Conservation (phyloP, 1,284 basidiomycete species). For the Neonothopanus nambi region DNA sequence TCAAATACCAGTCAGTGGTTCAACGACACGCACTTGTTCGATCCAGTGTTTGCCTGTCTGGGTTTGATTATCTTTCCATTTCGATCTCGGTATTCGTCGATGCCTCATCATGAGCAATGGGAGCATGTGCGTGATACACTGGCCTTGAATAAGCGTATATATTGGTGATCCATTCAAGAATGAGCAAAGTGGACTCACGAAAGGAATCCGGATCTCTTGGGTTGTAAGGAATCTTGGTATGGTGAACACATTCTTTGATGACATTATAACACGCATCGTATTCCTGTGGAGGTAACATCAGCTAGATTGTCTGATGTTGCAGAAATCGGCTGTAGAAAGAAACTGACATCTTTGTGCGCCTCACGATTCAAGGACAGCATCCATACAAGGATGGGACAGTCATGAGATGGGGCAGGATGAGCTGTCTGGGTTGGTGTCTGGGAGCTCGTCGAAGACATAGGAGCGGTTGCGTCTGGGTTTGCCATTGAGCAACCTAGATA, state of each 20-base stretch:
- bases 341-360: conserved; percentile 59
- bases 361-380: conserved; percentile 75
- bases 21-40: conserved; percentile 54
- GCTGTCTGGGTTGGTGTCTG: no score
- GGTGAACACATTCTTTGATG: conserved; percentile 55
- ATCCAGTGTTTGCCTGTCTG: conserved; percentile 76
- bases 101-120: conserved; percentile 84
- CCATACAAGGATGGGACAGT: conserved; percentile 73
- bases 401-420: conserved; percentile 24
- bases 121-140: conserved; percentile 69
- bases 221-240: conserved; percentile 51
- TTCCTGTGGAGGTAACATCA: conserved; percentile 45
- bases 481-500: no score
- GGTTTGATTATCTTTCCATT: conserved; percentile 67
- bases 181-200: conserved; percentile 45
- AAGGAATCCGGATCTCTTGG: conserved; percentile 60
- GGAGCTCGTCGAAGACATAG: no score
- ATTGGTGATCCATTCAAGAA: not conserved
- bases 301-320: conserved; percentile 10
- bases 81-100: conserved; percentile 69
- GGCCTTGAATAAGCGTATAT: conserved; percentile 44
- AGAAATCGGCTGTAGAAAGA: conserved; percentile 6
- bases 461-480: no score
- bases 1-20: conserved; percentile 22
- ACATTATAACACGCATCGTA: conserved; percentile 64